These are phyloP conservation scores for Cryomyces antarcticus DNA, from an alignment of 495 filamentous ascomycete species.

Conservation along the genomic window DNA sequence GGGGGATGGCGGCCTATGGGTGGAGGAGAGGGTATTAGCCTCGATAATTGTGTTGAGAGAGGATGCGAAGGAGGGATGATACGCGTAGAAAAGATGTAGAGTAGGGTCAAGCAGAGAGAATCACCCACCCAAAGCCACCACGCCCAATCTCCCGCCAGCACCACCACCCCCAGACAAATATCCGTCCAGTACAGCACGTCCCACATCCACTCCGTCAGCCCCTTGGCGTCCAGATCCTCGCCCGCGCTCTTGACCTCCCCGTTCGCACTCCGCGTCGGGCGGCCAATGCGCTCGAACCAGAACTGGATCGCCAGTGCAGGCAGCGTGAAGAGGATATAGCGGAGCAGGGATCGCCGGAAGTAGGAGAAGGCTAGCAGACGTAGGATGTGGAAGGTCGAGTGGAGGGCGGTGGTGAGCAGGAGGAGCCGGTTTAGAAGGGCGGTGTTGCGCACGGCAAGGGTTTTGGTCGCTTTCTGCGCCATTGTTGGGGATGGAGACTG, in stretches of 20 bases:
- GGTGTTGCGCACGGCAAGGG: slow-evolving; percentile 64
- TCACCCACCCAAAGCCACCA: slow-evolving; percentile 17
- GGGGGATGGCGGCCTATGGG: background rate
- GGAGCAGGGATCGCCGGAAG: slow-evolving; percentile 34
- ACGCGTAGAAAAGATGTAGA: background rate
- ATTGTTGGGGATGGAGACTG: too few relatives aligned
- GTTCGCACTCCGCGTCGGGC: slow-evolving; percentile 47
- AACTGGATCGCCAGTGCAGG: slow-evolving; percentile 64
- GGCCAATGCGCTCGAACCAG: slow-evolving; percentile 62
- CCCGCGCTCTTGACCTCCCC: slow-evolving; percentile 54
- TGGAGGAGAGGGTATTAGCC: too few relatives aligned
- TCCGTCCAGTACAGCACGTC: slow-evolving; percentile 75
- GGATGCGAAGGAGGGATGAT: too few relatives aligned
- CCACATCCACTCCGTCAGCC: slow-evolving; percentile 94
- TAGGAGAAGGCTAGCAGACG: slow-evolving; percentile 39
- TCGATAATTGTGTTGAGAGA: too few relatives aligned
- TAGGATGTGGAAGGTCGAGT: slow-evolving; percentile 50
- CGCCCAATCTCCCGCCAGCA: slow-evolving; percentile 17
- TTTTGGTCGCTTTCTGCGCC: slow-evolving; percentile 76
- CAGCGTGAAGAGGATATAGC: slow-evolving; percentile 49
- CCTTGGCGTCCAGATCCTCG: slow-evolving; percentile 74
- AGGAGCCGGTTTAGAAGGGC: slow-evolving; percentile 58
- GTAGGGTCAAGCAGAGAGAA: background rate
- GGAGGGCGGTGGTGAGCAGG: slow-evolving; percentile 45
- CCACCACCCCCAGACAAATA: slow-evolving; percentile 25